Percentiles rank a stretch among this genome's conserved stretches.
phyloP scores from a whole-genome alignment of 2,329 filamentous ascomycete species.

The Zasmidium angulare region DNA sequence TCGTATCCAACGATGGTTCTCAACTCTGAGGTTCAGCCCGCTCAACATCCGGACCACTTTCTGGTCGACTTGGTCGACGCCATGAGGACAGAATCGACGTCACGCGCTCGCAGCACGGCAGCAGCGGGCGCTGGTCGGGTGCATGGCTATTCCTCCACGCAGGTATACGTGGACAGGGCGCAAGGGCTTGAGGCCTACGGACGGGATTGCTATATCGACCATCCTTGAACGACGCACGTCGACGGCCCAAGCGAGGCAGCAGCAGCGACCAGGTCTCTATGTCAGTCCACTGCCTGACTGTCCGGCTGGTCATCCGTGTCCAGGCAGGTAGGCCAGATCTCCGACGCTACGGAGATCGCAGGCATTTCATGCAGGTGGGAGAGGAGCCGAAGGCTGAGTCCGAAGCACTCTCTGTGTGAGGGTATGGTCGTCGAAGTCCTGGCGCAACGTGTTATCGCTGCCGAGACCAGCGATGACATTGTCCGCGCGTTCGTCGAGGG shows the following conservation, averaged over 20 bases:
- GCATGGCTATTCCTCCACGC: background rate
- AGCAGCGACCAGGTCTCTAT: background rate
- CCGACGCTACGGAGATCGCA: constrained; percentile 15
- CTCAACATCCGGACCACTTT: background rate
- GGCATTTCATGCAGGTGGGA: constrained; percentile 6
- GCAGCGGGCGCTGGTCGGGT: background rate
- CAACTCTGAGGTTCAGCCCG: background rate
- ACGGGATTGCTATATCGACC: background rate
- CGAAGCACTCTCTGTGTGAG: constrained; percentile 1
- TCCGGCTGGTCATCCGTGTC: background rate
- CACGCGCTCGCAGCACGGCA: background rate
- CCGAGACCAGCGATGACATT: background rate
- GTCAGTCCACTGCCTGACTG: too few species aligned
- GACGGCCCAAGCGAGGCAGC: background rate
- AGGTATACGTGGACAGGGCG: background rate
- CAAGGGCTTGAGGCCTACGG: background rate
- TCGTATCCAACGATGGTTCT: background rate
- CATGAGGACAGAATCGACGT: background rate
- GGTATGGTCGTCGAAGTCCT: background rate
- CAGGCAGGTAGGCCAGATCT: constrained; percentile 4
- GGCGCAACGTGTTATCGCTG: background rate
- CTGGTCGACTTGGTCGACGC: background rate
- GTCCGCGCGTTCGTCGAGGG: background rate
- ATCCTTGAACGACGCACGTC: background rate
- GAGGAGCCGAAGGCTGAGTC: constrained; percentile 15